These are phyloP conservation scores for Xylaria sp. DNA, from an alignment of 2,329 filamentous ascomycete genomes.

Conservation along the genomic window DNA sequence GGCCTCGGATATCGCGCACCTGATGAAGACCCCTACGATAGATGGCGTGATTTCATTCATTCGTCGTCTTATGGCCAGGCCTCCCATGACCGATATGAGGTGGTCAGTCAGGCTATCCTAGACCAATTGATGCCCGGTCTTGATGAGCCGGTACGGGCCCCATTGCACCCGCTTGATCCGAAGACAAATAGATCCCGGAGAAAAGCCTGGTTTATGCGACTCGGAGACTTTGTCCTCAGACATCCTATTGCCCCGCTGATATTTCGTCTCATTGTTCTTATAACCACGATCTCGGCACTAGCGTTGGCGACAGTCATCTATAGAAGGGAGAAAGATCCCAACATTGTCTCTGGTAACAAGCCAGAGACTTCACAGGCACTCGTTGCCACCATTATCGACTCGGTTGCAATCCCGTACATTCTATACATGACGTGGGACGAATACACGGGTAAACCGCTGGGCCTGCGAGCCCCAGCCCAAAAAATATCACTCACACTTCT, in stretches of 20 bases:
- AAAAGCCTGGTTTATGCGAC: constrained; percentile 59
- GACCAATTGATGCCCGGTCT: constrained; percentile 53
- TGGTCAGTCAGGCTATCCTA: constrained; percentile 58
- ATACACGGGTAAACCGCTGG: constrained; percentile 92
- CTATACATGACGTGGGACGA: constrained; percentile 96
- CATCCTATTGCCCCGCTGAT: constrained; percentile 87
- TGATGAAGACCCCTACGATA: constrained; percentile 55
- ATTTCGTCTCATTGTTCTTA: constrained; percentile 83
- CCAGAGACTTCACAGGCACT: constrained; percentile 79
- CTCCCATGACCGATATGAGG: constrained; percentile 59
- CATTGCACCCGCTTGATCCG: constrained; percentile 54
- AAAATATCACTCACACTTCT: constrained; percentile 92
- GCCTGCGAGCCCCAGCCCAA: constrained; percentile 81
- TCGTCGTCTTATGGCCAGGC: constrained; percentile 64
- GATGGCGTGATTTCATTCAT: constrained; percentile 65
- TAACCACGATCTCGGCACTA: constrained; percentile 84
- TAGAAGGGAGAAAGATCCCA: constrained; percentile 60
- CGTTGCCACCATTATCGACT: constrained; percentile 90
- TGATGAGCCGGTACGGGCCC: constrained; percentile 53
- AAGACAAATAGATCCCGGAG: constrained; percentile 51
- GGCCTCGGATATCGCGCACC: constrained; percentile 58
- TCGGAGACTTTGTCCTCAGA: constrained; percentile 76
- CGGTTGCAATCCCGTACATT: constrained; percentile 88
- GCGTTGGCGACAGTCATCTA: constrained; percentile 82
- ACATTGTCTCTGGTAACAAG: constrained; percentile 51